A percentile compares a stretch with the other conserved stretches of the same genome.
phyloP scores from a whole-genome alignment of 345 rosid genomes.

The Murraya paniculata region DNA sequence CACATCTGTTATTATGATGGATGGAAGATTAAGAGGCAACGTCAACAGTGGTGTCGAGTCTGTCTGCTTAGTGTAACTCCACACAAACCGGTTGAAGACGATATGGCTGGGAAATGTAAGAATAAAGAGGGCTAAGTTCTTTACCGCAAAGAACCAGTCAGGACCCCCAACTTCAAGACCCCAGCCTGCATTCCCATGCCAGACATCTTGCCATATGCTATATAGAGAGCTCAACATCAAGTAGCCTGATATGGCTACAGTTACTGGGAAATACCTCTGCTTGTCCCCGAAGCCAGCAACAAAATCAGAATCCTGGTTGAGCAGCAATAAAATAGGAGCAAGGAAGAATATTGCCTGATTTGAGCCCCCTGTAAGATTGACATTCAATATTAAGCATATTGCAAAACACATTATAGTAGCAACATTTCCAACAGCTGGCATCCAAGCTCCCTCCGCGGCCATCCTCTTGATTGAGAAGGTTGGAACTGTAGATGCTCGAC shows the following conservation, averaged over 20 bases:
- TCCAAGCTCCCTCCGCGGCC: constrained; percentile 98
- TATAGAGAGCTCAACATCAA: constrained; percentile 67
- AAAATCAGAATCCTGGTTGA: constrained; percentile 97
- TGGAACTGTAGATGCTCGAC: constrained; percentile 63
- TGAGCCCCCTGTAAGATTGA: constrained; percentile 83
- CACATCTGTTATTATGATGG: constrained; percentile 81
- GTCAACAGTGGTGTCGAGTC: constrained; percentile 70
- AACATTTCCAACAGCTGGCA: constrained; percentile 96
- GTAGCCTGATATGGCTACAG: constrained; percentile 66
- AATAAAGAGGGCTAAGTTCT: constrained; percentile 79
- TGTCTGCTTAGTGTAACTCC: constrained; percentile 74
- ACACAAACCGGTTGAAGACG: constrained; percentile 80
- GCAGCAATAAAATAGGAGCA: constrained; percentile 90
- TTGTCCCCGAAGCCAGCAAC: constrained; percentile 97
- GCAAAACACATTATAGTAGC: constrained; percentile 96
- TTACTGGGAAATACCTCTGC: constrained; percentile 97
- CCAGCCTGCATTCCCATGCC: constrained; percentile 94
- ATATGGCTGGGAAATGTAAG: constrained; percentile 93
- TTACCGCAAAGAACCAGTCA: constrained; percentile 90
- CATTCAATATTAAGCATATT: constrained; percentile 85
- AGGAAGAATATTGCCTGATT: constrained; percentile 93
- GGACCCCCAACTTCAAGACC: constrained; percentile 88
- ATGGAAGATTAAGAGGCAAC: constrained; percentile 85
- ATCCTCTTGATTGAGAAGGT: constrained; percentile 85
- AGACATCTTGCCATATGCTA: constrained; percentile 78